These are phyloP conservation scores for Hypoxylon rubiginosum DNA, from an alignment of 2,329 filamentous ascomycete genomes.

Conservation along the genomic window DNA sequence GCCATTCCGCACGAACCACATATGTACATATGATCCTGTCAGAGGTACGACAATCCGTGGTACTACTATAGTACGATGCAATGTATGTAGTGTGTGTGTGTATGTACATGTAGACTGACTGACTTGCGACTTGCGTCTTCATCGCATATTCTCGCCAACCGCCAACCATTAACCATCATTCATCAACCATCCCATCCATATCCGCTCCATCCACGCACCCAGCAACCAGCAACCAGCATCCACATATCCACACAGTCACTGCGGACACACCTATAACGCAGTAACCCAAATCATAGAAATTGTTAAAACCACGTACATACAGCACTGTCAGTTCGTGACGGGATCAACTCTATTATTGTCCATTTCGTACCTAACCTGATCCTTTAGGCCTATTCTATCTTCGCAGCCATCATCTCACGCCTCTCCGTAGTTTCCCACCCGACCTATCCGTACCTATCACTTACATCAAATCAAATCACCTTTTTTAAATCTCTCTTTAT, in stretches of 20 bases:
- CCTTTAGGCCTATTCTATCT: slow-evolving; percentile 27
- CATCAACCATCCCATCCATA: slow-evolving; percentile 5
- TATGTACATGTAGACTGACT: too few relatives aligned
- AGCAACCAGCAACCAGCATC: background rate
- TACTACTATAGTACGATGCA: background rate
- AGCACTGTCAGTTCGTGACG: slow-evolving; percentile 30
- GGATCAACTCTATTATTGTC: slow-evolving; percentile 33
- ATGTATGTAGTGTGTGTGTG: background rate
- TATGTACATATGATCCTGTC: too few relatives aligned
- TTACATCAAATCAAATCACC: background rate
- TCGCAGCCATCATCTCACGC: background rate
- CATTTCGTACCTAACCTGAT: slow-evolving; percentile 38
- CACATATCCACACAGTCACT: background rate
- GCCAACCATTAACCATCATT: background rate
- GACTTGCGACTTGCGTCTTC: background rate
- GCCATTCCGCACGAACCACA: background rate
- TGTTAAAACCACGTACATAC: slow-evolving; percentile 8
- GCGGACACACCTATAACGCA: background rate
- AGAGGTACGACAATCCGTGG: background rate
- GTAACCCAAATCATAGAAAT: background rate
- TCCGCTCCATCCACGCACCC: slow-evolving; percentile 8
- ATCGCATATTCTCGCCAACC: slow-evolving; percentile 6
- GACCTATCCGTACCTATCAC: slow-evolving; percentile 2
- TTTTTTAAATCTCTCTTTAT: background rate
- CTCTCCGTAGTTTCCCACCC: slow-evolving; percentile 1